These are phyloP conservation scores for Herpetospermum pedunculosum DNA, from an alignment of 306 rosid species.

Conservation along the genomic window DNA sequence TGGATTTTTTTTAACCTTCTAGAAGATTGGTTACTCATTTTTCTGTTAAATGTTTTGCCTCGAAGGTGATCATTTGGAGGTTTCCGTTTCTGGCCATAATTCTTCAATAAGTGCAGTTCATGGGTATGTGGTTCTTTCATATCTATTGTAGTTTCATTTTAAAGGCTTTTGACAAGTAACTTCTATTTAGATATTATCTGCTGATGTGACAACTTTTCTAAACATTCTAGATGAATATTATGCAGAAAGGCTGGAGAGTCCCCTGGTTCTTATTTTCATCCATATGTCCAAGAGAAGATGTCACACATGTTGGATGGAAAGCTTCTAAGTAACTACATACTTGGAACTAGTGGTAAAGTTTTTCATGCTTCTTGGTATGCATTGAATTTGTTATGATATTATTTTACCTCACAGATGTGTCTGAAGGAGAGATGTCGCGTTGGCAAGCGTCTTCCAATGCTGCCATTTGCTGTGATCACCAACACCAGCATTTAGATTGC, in stretches of 20 bases:
- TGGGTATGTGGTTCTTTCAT: slow-evolving; percentile 22
- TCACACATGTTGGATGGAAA: slow-evolving; percentile 33
- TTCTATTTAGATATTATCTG: background rate
- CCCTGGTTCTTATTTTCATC: slow-evolving; percentile 45
- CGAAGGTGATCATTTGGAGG: slow-evolving; percentile 27
- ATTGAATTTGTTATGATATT: slow-evolving; percentile 20
- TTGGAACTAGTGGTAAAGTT: slow-evolving; percentile 26
- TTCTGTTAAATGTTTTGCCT: slow-evolving; percentile 1
- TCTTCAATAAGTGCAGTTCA: slow-evolving; percentile 25
- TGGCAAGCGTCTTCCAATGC: slow-evolving; percentile 29
- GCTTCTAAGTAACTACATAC: slow-evolving; percentile 19
- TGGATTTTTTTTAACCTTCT: background rate
- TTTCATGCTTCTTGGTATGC: slow-evolving; percentile 11
- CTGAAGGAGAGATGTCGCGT: slow-evolving; percentile 26
- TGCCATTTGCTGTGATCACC: slow-evolving; percentile 37
- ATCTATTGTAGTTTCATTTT: slow-evolving; percentile 23
- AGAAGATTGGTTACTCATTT: background rate
- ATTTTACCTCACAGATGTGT: slow-evolving; percentile 33
- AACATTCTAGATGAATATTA: background rate
- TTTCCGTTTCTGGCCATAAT: slow-evolving; percentile 22
- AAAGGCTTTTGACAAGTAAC: slow-evolving; percentile 27
- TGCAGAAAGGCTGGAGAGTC: slow-evolving; percentile 44
- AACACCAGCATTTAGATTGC: slow-evolving; percentile 26
- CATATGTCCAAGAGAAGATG: slow-evolving; percentile 34
- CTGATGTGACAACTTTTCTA: background rate